Evolutionary conservation across 163 green algal genomes (phyloP).

Genomic region (Chloromonas sp.): DNA sequence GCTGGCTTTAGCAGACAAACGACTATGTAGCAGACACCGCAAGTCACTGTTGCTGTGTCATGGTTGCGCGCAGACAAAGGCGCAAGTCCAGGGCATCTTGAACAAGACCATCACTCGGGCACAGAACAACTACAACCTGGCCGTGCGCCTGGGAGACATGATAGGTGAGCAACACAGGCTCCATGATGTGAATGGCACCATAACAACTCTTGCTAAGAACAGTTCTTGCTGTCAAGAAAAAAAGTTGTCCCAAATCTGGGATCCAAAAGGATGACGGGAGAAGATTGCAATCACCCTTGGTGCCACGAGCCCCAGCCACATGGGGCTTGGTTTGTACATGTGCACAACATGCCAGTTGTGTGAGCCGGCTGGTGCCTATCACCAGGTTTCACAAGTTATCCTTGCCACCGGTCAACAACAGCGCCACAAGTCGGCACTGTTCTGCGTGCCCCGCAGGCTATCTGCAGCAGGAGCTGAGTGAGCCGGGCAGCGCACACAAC

Average conservation of each 20-base stretch:
- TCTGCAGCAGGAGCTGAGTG: neutral
- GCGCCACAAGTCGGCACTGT: neutral
- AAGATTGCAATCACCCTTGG: neutral
- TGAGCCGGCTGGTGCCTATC: neutral
- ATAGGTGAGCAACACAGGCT: neutral
- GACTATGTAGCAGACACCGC: too few species aligned
- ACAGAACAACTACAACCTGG: constrained; percentile 7
- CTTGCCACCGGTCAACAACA: neutral
- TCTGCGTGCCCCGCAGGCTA: neutral
- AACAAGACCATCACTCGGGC: neutral
- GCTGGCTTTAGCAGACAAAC: too few species aligned
- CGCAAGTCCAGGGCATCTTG: neutral
- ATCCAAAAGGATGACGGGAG: neutral
- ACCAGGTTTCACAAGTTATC: neutral
- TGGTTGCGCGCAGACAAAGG: neutral
- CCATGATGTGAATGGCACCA: neutral
- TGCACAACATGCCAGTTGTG: neutral
- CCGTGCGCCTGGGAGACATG: neutral
- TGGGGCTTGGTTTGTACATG: neutral
- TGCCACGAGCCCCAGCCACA: neutral
- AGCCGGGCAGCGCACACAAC: neutral
- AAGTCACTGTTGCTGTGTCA: too few species aligned
- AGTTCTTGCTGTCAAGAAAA: neutral
- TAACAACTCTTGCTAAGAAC: neutral
- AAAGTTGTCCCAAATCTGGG: neutral